These are phyloP conservation scores for Earliella scabrosa DNA, from an alignment of 1,284 basidiomycete species.

Conservation along the genomic window DNA sequence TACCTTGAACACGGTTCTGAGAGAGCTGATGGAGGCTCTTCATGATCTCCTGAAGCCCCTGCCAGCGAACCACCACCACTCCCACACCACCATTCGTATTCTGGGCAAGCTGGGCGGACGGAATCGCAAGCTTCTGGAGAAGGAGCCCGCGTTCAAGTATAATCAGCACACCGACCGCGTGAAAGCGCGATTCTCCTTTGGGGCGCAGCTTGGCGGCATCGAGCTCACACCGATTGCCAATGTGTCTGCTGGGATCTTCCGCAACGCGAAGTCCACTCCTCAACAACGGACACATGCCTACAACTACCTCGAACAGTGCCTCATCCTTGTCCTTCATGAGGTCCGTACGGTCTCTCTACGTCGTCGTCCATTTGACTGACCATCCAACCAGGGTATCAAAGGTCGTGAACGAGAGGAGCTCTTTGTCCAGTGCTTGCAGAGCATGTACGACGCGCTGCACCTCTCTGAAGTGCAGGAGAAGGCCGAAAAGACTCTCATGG, in stretches of 20 bases:
- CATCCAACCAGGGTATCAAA: conserved; percentile 57
- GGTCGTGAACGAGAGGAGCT: conserved; percentile 79
- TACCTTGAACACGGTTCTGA: conserved; percentile 89
- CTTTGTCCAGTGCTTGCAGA: conserved; percentile 75
- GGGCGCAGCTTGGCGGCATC: conserved; percentile 71
- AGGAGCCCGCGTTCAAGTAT: conserved; percentile 81
- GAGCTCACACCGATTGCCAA: conserved; percentile 75
- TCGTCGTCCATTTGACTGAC: not conserved
- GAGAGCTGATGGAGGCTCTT: conserved; percentile 95
- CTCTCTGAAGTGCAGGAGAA: conserved; percentile 71
- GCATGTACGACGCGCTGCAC: conserved; percentile 80
- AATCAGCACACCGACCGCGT: conserved; percentile 71
- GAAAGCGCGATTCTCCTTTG: conserved; percentile 75
- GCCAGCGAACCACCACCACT: conserved; percentile 90
- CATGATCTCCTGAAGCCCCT: conserved; percentile 91
- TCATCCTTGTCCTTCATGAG: conserved; percentile 78
- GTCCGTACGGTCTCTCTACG: conserved; percentile 44
- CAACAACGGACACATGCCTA: conserved; percentile 78
- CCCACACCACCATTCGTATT: conserved; percentile 96
- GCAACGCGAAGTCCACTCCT: conserved; percentile 54
- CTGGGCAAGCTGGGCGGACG: conserved; percentile 97
- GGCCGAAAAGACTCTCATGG: conserved; percentile 71
- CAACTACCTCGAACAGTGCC: conserved; percentile 76
- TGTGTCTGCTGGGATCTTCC: conserved; percentile 73
- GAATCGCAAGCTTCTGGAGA: conserved; percentile 87